Evolutionary conservation across 2,329 filamentous ascomycete species (phyloP).

Genomic region (Cladosporium oxysporum): DNA sequence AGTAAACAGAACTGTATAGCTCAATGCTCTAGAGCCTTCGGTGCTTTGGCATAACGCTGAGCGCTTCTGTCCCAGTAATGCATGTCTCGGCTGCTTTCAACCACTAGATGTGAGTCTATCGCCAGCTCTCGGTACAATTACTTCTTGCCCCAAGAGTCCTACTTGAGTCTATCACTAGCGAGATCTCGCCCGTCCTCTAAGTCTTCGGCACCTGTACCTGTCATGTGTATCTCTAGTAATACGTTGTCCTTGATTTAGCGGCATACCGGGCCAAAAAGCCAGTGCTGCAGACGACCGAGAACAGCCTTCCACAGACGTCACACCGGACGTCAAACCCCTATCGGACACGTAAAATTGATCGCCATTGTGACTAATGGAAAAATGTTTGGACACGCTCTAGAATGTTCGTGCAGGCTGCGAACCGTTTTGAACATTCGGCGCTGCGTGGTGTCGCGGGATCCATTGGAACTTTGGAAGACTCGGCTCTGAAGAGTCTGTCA

Average conservation of each 20-base stretch:
- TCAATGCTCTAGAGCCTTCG: background rate
- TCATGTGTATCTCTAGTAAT: background rate
- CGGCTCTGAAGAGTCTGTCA: no score
- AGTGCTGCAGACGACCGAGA: background rate
- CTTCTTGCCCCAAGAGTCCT: no score
- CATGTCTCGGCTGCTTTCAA: background rate
- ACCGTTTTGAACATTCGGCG: no score
- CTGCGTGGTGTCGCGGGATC: no score
- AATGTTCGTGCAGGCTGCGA: background rate
- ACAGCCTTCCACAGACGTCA: background rate
- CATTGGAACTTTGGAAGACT: no score
- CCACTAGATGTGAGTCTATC: background rate
- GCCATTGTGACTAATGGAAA: background rate
- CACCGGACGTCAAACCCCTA: no score
- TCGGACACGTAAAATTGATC: background rate
- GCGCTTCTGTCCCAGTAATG: background rate
- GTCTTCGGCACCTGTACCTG: background rate
- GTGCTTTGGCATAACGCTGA: background rate
- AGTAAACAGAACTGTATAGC: background rate
- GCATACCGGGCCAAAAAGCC: background rate
- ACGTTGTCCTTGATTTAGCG: background rate
- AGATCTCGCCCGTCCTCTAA: no score
- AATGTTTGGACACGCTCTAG: background rate
- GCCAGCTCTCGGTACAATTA: background rate
- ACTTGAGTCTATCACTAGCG: no score